A percentile compares a stretch with the other conserved stretches of the same genome.
phyloP scores from a whole-genome alignment of 345 rosid genomes.

The Bruguiera parviflora region DNA sequence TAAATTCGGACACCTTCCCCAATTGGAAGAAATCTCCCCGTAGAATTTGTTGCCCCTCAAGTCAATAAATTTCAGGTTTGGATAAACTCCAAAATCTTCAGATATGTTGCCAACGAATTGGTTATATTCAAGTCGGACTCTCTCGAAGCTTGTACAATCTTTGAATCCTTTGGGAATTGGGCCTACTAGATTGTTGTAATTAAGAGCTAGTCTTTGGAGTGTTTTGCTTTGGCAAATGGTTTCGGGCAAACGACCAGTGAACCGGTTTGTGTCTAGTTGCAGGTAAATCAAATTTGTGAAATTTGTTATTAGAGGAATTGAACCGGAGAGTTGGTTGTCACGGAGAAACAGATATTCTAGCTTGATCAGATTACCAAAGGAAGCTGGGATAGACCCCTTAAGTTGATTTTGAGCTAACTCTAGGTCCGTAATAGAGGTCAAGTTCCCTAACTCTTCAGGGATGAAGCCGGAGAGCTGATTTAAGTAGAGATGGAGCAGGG shows the following conservation, averaged over 20 bases:
- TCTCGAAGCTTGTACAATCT: constrained; percentile 16
- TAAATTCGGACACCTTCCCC: constrained; percentile 10
- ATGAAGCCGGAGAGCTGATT: neutral
- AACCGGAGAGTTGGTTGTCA: neutral
- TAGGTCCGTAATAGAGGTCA: neutral
- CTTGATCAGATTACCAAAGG: constrained; percentile 6
- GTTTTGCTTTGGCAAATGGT: constrained; percentile 7
- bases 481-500: neutral
- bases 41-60: constrained; percentile 20
- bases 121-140: constrained; percentile 8
- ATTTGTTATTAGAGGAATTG: constrained; percentile 10
- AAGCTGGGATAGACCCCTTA: neutral
- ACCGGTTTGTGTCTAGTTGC: neutral
- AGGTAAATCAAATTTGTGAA: neutral
- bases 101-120: constrained; percentile 12
- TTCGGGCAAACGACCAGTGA: constrained; percentile 17
- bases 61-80: constrained; percentile 8
- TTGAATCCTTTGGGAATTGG: constrained; percentile 13
- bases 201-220: neutral
- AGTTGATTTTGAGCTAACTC: neutral
- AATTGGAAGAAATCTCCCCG: constrained; percentile 24
- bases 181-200: constrained; percentile 6
- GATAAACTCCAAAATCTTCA: constrained; percentile 12
- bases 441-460: constrained; percentile 1
- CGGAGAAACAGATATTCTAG: neutral